Evolutionary conservation across 768 basidiomycete genomes (phyloP), one percentile per base, ranked within the genome.

Genomic region (Polyporus arcularius): DNA sequence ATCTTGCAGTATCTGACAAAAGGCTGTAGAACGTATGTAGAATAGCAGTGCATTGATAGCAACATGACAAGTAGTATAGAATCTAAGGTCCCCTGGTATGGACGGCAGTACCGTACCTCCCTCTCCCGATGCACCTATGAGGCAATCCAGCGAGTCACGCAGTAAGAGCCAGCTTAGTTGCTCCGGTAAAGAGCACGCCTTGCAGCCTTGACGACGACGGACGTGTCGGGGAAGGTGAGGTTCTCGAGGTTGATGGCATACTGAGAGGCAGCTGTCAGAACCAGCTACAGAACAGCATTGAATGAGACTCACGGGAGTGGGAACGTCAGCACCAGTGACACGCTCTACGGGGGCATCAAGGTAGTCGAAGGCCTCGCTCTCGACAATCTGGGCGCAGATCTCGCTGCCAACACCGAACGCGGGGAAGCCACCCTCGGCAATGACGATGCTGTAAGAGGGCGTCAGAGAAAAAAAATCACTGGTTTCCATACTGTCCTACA

Each of bases 351-450:
- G 95, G 18, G 96, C 96, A 78, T 99, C 97, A 39, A 99, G 89
- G 80, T 94, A 98, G 78, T 98, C 95, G 72, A 96, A 99, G 3
- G 95, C 96, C 70, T 97, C 94, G 68, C 92, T 93, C 82, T 99
- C 97, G 57, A 96, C 82, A 68, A 98, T 94, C 76, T 98, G 96
- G 14, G 97, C 97, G 67, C 92, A 93, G 70, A 99, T 96, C 78
- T 99, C 97, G 68, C 94, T 96, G 65, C 97, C 97, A 57, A 99
- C 96, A 79, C 97, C 94, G 75, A 98, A 98, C 52, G 85, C 88
- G 41, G 97, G 97, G 94, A 97, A 99, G 41, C 97, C 97, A 75
- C 96, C 96, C 77, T 99, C 97, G 53, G 94, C 96, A 58, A 91
- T 92, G 55, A 99, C 81, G 64, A 99, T 84, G 58, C 93, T 95